Conservation (phyloP, 768 basidiomycete species). For the Naganishia antarctica region DNA sequence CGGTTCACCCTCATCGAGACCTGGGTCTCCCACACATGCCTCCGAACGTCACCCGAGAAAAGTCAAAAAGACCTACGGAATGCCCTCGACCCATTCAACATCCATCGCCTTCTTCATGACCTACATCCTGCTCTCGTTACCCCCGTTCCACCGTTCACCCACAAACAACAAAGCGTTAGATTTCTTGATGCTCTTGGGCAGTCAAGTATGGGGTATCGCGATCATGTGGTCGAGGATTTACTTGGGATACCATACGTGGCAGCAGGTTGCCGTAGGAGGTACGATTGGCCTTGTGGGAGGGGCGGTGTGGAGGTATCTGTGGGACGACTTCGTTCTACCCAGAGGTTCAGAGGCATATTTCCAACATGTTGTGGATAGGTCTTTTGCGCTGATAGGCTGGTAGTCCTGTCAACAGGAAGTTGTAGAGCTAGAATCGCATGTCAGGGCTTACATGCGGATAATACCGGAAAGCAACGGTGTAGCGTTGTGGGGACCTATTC, state of each 20-base stretch:
- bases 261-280: slow-evolving; percentile 39
- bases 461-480: no score
- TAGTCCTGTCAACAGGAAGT: no score
- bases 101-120: slow-evolving; percentile 51
- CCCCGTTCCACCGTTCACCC: slow-evolving; percentile 26
- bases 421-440: no score
- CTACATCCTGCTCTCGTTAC: slow-evolving; percentile 46
- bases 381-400: neutral
- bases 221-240: slow-evolving; percentile 38
- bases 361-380: neutral
- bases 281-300: slow-evolving; percentile 18
- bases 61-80: slow-evolving; percentile 51
- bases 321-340: slow-evolving; percentile 8
- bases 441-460: no score
- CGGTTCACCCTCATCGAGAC: neutral
- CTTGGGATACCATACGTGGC: slow-evolving; percentile 45
- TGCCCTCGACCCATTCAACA: slow-evolving; percentile 53
- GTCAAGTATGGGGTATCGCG: slow-evolving; percentile 29
- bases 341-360: neutral
- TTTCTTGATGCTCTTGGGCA: neutral
- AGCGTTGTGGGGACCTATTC: no score
- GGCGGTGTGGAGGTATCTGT: slow-evolving; percentile 9
- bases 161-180: neutral
- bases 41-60: slow-evolving; percentile 12
- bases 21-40: neutral